A percentile compares a stretch with the other conserved stretches of the same genome.
These are phyloP conservation scores for Aechmea fasciata DNA, from an alignment of 176 grass and related monocot genomes.

Conservation along the genomic window DNA sequence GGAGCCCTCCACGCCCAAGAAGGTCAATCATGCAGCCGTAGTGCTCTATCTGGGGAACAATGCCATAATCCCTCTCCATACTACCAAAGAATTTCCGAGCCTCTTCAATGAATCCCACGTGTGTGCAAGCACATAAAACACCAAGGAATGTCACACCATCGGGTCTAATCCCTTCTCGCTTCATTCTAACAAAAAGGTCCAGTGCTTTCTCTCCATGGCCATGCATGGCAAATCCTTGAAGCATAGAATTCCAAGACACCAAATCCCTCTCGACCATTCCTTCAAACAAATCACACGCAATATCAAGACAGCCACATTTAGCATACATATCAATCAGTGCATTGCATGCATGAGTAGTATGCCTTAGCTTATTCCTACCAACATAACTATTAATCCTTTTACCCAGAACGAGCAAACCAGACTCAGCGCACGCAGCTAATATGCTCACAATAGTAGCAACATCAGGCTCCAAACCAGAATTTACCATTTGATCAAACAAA, in stretches of 20 bases:
- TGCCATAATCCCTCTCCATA: constrained; percentile 49
- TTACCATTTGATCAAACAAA: constrained; percentile 56
- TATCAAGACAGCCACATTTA: constrained; percentile 59
- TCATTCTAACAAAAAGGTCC: constrained; percentile 58
- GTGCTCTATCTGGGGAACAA: constrained; percentile 59
- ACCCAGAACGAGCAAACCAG: constrained; percentile 52
- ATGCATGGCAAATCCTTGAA: constrained; percentile 72
- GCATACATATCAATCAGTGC: constrained; percentile 71
- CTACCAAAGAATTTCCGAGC: constrained; percentile 30
- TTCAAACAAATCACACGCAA: constrained; percentile 52
- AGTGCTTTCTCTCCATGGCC: constrained; percentile 49
- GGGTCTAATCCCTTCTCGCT: constrained; percentile 37
- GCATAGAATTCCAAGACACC: constrained; percentile 73
- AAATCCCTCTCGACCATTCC: constrained; percentile 42
- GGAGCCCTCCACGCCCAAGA: constrained; percentile 57
- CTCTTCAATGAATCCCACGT: constrained; percentile 56
- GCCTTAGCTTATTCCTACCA: constrained; percentile 28
- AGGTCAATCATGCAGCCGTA: constrained; percentile 68
- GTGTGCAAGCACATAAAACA: constrained; percentile 50
- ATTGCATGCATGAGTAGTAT: constrained; percentile 46
- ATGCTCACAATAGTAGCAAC: constrained; percentile 48
- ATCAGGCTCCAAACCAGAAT: constrained; percentile 41
- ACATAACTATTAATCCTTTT: constrained; percentile 53
- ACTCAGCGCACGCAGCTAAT: constrained; percentile 63
- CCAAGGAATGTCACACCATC: constrained; percentile 60